Evolutionary conservation across 495 filamentous ascomycete species (phyloP).

Genomic region (Podospora pseudopauciseta): DNA sequence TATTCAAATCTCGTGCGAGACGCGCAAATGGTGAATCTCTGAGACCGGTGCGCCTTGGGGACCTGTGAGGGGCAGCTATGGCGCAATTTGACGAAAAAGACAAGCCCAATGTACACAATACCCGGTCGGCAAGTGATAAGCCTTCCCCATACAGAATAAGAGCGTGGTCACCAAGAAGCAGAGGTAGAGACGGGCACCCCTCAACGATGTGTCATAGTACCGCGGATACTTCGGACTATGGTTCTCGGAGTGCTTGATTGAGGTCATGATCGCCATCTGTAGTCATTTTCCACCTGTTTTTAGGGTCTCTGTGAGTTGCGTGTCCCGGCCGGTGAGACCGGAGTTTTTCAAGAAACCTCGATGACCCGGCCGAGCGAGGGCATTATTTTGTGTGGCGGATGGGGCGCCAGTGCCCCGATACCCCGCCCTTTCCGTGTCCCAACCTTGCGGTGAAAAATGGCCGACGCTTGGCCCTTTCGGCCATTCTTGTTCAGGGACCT

Average conservation of each 20-base stretch:
- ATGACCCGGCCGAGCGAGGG: neutral
- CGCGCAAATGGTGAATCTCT: neutral
- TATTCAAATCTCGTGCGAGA: neutral
- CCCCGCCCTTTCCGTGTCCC: conserved; percentile 20
- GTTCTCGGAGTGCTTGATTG: conserved; percentile 5
- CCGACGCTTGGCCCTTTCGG: conserved; percentile 28
- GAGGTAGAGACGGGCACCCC: neutral
- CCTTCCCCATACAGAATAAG: conserved; percentile 25
- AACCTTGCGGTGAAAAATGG: conserved; percentile 26
- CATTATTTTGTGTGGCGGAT: conserved; percentile 24
- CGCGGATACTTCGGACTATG: neutral
- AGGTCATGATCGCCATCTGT: neutral
- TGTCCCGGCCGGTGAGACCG: conserved; percentile 7
- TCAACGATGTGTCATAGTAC: neutral
- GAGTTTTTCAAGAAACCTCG: conserved; percentile 5
- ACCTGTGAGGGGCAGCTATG: conserved; percentile 29
- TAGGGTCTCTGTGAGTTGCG: neutral
- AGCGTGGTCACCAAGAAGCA: neutral
- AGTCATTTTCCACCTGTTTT: neutral
- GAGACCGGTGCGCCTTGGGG: conserved; percentile 14
- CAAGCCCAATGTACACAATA: conserved; percentile 26
- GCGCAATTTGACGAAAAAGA: conserved; percentile 30
- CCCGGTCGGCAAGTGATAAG: conserved; percentile 17
- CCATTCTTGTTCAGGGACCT: conserved; percentile 20
- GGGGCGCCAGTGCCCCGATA: conserved; percentile 16